Evolutionary conservation across 805 yeast species (phyloP), one percentile per base, ranked within the genome.

Genomic region (Metschnikowia lachancei): DNA sequence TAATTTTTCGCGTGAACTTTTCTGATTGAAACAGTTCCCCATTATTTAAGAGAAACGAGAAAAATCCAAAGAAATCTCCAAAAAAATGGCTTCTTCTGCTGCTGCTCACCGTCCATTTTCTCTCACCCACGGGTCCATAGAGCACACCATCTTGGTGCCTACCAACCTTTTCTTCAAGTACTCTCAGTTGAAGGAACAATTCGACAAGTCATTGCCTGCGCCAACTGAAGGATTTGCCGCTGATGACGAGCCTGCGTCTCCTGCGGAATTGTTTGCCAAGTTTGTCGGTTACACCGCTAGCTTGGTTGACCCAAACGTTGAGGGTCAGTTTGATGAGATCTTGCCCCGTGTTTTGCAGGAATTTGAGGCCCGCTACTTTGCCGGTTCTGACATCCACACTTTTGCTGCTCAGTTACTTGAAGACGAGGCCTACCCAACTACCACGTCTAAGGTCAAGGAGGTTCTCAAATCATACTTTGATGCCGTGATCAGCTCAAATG

Each of bases 161-260:
- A 82, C 94, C 33, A 79, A 82, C 46, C 76, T 83, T 45, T 85
- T 87, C 62, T 80, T 89, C 59, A 80, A 83, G 59, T 87, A 87
- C 63, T 84, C 92, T 49, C 96, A 91, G 69, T 77, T 94, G 58
- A 86, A 87, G 60, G 91, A 89, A 55, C 95, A 85, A 67, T 94
- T 92, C 66, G 73, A 71, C 61, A 86, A 87, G 63, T 70, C 82
- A 17, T 79, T 94, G 55, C 92, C 95, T 8, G 80, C 77, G 39
- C 82, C 82, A 35, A 85, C 97, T 36, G 97, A 88, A 62, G 94
- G 85, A 13, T 83, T 78, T 56, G 92, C 91, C 40, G 85, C 80
- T 48, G 96, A 87, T 57, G 85, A 85, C 53, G 97, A 91, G 70
- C 97, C 97, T 31, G 69, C 88, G 29, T 82, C 92, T 37, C 82